Base-by-base conservation (phyloP, 202 grass and related monocot genomes). In the Panicum virgatum region DNA sequence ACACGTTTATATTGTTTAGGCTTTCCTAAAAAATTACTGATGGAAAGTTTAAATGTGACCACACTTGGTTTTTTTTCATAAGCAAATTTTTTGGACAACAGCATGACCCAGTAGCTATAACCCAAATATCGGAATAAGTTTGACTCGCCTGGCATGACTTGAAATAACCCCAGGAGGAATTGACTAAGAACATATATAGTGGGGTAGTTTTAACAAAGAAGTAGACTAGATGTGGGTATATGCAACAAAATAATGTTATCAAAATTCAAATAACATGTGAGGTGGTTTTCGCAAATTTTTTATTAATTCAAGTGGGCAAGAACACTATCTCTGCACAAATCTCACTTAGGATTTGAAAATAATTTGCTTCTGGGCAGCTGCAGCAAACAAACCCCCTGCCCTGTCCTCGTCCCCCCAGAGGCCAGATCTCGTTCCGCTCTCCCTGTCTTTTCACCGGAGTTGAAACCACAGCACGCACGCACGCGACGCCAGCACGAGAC, bases 401-500 rank as follows among this genome's bases (percentile, higher is more conserved):
- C 27, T 18, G 12, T 2, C 8, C 29, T 51, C 69, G 9, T 9
- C 5, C n/a, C 38, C 19, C 39, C 9, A 30, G 29, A 30, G 29
- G 29, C 43, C 40, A 15, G 42, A 78, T 51, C 59, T 78, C 63
- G 42, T 26, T 70, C 25, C 18, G 26, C 54, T 15, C 25, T n/a
- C 32, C 4, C 43, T 14, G 54, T 51, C 68, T 19, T 47, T 51
- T 38, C 43, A 48, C 43, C 62, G 25, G 60, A 73, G 68, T 54
- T 66, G 16, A 73, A 66, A 74, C 38, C 76, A 23, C 43, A 9
- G 0, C 43, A 30, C 44, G 44, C 53, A 68, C 67, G 75, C 57
- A 71, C 56, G 40, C 64, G 60, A 45, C 73, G 62, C 8, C 36
- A 12, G 63, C 61, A 62, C 60, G 60, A 62, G 60, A 9, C 61